phyloP scores from a whole-genome alignment of 176 grass and related monocot genomes.

The Phyllostachys edulis region DNA sequence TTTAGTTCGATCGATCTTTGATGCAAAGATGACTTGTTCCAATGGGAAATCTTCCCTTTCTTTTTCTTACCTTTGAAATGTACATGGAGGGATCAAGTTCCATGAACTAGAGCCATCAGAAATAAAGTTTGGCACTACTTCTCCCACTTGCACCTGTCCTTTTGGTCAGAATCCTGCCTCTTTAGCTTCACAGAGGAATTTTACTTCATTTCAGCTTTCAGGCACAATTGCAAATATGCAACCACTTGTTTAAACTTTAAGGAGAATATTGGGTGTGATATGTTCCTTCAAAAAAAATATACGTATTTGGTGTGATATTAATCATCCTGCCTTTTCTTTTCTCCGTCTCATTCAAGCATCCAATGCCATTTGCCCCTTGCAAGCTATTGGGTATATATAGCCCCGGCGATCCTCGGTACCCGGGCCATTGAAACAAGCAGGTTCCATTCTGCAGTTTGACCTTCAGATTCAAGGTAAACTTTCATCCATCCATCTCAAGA shows the following conservation, averaged over 20 bases:
- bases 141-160: conserved; percentile 34
- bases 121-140: not conserved
- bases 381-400: conserved; percentile 18
- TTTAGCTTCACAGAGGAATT: conserved; percentile 19
- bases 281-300: not conserved
- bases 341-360: conserved; percentile 46
- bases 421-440: conserved; percentile 23
- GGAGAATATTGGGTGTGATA: conserved; percentile 54
- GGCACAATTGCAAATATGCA: conserved; percentile 13
- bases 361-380: conserved; percentile 31
- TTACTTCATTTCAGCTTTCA: not conserved
- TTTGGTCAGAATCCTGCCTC: conserved; percentile 34
- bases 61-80: not conserved
- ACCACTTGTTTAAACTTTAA: conserved; percentile 38
- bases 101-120: conserved; percentile 17
- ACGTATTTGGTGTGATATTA: conserved; percentile 26
- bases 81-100: conserved; percentile 22
- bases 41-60: not conserved
- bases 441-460: not conserved
- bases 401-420: not conserved
- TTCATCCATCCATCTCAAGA: not conserved
- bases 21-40: conserved; percentile 1
- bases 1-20: not conserved
- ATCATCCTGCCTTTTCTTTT: conserved; percentile 29
- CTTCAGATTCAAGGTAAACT: not conserved